Conservation (phyloP, 2,329 filamentous ascomycete species). For the Fusarium sublunatum region DNA sequence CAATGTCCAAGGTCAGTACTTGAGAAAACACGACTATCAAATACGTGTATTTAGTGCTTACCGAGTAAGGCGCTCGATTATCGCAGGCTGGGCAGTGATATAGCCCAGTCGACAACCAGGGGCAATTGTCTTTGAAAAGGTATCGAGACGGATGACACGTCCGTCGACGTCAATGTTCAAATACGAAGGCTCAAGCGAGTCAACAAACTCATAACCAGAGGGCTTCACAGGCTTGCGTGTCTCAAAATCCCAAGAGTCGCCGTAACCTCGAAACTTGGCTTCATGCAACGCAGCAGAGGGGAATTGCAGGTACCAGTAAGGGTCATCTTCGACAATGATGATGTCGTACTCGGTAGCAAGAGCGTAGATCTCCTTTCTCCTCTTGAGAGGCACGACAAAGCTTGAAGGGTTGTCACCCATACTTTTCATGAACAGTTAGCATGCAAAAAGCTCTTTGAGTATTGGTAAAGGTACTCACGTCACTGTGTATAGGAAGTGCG, state of each 20-base stretch:
- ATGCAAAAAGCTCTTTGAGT: not conserved
- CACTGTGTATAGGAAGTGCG: slow-evolving; percentile 89
- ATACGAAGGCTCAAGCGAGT: slow-evolving; percentile 85
- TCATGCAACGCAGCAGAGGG: slow-evolving; percentile 72
- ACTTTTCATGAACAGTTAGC: slow-evolving; percentile 9
- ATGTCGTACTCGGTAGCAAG: slow-evolving; percentile 87
- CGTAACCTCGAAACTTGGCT: slow-evolving; percentile 59
- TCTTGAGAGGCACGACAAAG: slow-evolving; percentile 76
- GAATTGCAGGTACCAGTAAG: slow-evolving; percentile 95
- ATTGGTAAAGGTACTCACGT: slow-evolving; percentile 67
- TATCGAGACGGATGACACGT: slow-evolving; percentile 88
- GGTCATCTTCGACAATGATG: slow-evolving; percentile 92
- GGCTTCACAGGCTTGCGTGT: slow-evolving; percentile 51
- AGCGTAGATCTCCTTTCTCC: slow-evolving; percentile 82
- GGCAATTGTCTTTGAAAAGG: slow-evolving; percentile 92
- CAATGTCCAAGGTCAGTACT: slow-evolving; percentile 14
- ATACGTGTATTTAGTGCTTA: slow-evolving; percentile 17
- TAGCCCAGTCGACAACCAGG: slow-evolving; percentile 91
- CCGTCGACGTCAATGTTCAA: slow-evolving; percentile 85
- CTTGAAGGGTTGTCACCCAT: slow-evolving; percentile 88
- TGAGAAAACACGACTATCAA: too few species aligned
- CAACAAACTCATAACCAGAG: slow-evolving; percentile 80
- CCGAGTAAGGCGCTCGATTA: slow-evolving; percentile 75
- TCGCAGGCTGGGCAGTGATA: slow-evolving; percentile 84
- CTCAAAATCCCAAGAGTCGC: slow-evolving; percentile 48